These are phyloP conservation scores for Entophlyctis helioformis DNA, from an alignment of 192 early-diverging fungal species.

Conservation along the genomic window DNA sequence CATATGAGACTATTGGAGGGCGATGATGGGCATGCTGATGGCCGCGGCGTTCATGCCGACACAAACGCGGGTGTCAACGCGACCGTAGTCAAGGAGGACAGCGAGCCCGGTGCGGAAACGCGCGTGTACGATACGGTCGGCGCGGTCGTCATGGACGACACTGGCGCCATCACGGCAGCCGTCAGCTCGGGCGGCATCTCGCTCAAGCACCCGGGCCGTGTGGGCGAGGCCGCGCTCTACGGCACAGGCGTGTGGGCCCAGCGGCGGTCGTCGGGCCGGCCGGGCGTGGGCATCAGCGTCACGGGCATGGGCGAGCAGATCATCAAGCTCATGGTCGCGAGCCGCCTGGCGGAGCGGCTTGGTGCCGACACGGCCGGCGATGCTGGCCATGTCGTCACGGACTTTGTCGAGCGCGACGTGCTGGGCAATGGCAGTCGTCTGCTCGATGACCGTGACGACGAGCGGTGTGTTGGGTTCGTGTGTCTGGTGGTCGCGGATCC, in stretches of 20 bases:
- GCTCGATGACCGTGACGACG: neutral
- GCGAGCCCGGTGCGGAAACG: too few relatives aligned
- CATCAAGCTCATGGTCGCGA: conserved; percentile 57
- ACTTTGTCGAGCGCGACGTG: neutral
- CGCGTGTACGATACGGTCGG: too few relatives aligned
- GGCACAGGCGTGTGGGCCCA: conserved; percentile 76
- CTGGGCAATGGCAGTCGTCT: neutral
- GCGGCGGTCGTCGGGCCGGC: neutral
- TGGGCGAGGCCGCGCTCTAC: conserved; percentile 81
- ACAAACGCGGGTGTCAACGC: too few relatives aligned
- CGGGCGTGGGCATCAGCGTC: conserved; percentile 45
- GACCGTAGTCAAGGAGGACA: too few relatives aligned
- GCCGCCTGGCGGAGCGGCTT: conserved; percentile 1
- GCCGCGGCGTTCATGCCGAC: too few relatives aligned
- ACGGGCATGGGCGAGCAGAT: conserved; percentile 79
- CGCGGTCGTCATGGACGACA: conserved; percentile 57
- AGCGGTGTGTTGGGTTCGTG: neutral
- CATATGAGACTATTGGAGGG: too few relatives aligned
- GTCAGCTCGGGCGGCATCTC: conserved; percentile 83
- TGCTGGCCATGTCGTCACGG: neutral
- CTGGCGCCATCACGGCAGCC: conserved; percentile 53
- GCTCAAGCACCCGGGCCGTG: conserved; percentile 66
- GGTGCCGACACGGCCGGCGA: conserved; percentile 9
- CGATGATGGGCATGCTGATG: too few relatives aligned
- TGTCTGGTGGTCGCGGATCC: neutral